Base-by-base conservation (phyloP, 257 asterid species). In the Solanum clarkiae region DNA sequence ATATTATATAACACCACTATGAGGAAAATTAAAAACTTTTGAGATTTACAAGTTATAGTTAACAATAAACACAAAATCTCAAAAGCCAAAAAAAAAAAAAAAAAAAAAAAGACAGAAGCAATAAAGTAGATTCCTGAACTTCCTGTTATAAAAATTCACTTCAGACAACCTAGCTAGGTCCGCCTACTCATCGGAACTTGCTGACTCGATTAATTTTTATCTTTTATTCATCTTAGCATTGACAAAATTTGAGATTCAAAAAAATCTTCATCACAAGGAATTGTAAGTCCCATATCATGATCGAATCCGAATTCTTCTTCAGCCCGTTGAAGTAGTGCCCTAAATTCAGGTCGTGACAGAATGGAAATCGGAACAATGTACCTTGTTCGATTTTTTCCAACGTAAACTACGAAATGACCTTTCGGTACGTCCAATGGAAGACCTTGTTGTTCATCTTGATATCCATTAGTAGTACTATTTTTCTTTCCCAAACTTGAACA, bases 221-320 rank as follows among this genome's bases (percentile, higher is more conserved):
- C 11, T 1, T 16, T 24, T 32, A 59, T 71, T 79, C 86, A 90
- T 77, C 88, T 86, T 22, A 89, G 79, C 85, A 86, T 77, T 29
- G 94, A 92, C 1, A 86, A 75, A 75, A 60, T 85, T 11, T 90
- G 87, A 75, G 92, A 90, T 85, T 89, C 69, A 20, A 92, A 92
- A 85, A 86, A 77, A 3, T 87, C 80, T 86, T 92, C 90, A 0
- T 91, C 90, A 42, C 95, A 92, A 11, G 94, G 95, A 84, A 92
- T 74, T 2, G 91, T 91, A 60, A 92, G 91, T 0, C 94, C 95
- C 94, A 87, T 91, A 16, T 89, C 91, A 9, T 92, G 92, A 89
- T 90, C 94, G 2, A 92, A 92, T 4, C 95, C 95, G 5, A 91
- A 92, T 79, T 91, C 94, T 42, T 92, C 95, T 16, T 91, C 95